Evolutionary conservation across 805 yeast genomes (phyloP).

Genomic region (Candida manassasensis): DNA sequence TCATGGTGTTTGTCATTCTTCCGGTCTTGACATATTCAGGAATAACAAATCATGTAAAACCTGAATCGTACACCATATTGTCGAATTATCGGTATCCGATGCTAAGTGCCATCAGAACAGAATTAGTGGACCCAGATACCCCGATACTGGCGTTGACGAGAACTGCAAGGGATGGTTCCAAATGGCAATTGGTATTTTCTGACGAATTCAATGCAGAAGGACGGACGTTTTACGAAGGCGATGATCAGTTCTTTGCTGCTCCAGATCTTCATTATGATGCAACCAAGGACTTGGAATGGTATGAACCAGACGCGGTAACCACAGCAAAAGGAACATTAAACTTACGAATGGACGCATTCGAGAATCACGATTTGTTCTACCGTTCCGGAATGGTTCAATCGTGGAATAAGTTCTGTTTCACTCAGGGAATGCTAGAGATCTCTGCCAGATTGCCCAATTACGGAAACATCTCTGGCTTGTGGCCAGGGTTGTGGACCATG

Average conservation of each 20-base stretch:
- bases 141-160: conserved; percentile 49
- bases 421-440: conserved; percentile 76
- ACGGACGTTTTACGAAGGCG: conserved; percentile 83
- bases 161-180: conserved; percentile 53
- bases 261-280: conserved; percentile 82
- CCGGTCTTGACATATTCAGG: conserved; percentile 88
- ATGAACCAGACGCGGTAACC: conserved; percentile 82
- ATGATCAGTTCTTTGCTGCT: conserved; percentile 88
- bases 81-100: conserved; percentile 54
- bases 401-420: conserved; percentile 89
- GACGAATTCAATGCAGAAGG: conserved; percentile 92
- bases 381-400: conserved; percentile 89
- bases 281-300: conserved; percentile 90
- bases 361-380: conserved; percentile 73
- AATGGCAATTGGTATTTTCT: conserved; percentile 76
- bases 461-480: conserved; percentile 75
- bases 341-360: conserved; percentile 73
- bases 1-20: conserved; percentile 67
- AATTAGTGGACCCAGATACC: conserved; percentile 66
- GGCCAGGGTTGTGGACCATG: conserved; percentile 97
- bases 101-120: conserved; percentile 54
- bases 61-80: conserved; percentile 38
- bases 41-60: conserved; percentile 30
- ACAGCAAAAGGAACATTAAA: conserved; percentile 70
- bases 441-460: conserved; percentile 75